Conservation (phyloP, 2,329 filamentous ascomycete species). For the Microsporum canis region DNA sequence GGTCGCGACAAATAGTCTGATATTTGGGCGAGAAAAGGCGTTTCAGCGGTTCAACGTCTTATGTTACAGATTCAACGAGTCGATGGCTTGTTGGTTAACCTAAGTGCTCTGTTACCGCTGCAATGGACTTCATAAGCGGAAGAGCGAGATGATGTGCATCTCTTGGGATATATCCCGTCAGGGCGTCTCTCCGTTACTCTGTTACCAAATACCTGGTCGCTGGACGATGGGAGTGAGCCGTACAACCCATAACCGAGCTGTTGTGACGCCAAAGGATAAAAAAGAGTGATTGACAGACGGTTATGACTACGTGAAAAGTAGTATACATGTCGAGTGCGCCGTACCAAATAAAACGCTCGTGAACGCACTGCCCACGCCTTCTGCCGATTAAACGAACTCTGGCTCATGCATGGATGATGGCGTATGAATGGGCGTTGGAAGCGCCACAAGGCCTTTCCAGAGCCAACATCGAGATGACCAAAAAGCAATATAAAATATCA, state of each 20-base stretch:
- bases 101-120: neutral
- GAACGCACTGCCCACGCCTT: neutral
- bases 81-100: neutral
- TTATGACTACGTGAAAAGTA: neutral
- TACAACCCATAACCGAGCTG: neutral
- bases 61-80: neutral
- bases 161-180: neutral
- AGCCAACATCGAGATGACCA: neutral
- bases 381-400: neutral
- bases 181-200: neutral
- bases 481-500: neutral
- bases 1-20: neutral
- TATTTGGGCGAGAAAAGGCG: neutral
- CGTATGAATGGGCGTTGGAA: conserved; percentile 1
- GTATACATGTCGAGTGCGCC: neutral
- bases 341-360: neutral
- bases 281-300: neutral
- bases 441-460: neutral
- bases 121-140: neutral
- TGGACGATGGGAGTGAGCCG: neutral
- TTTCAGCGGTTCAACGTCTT: neutral
- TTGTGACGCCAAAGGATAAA: neutral
- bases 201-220: neutral
- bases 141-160: conserved; percentile 1
- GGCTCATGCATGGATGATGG: neutral